A percentile compares a stretch with the other conserved stretches of the same genome.
Conservation (phyloP, 179 eudicot species). For the Spergularia azorica region DNA sequence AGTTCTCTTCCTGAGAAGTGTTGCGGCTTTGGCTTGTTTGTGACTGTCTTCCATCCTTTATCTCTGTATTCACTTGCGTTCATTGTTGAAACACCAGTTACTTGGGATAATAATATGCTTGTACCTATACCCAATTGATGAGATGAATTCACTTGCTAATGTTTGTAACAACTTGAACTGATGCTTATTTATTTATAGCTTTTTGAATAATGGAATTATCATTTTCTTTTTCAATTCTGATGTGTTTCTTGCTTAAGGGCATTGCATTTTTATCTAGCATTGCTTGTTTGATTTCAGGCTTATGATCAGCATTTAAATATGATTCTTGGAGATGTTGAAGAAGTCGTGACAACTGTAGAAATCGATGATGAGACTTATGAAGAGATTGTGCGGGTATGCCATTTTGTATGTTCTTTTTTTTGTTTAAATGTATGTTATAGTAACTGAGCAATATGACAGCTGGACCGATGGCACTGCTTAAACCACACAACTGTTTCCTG, state of each 20-base stretch:
- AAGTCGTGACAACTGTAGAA: slow-evolving; percentile 84
- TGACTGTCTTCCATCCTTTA: no score
- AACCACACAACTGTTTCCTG: neutral
- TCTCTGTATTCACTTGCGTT: no score
- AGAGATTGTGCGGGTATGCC: slow-evolving; percentile 91
- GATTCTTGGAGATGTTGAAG: slow-evolving; percentile 99
- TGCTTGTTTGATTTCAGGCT: slow-evolving; percentile 55
- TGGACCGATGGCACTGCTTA: neutral
- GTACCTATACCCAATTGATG: neutral
- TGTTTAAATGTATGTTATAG: neutral
- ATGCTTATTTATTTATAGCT: neutral
- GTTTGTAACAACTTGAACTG: neutral
- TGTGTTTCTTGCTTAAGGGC: neutral
- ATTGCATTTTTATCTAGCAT: neutral
- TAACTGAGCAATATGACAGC: no score
- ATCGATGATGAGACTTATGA: slow-evolving; percentile 98
- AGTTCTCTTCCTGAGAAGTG: no score
- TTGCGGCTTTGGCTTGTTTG: no score
- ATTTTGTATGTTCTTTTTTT: neutral
- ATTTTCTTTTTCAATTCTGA: neutral
- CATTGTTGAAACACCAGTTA: no score
- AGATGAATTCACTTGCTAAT: neutral
- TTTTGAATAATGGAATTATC: neutral
- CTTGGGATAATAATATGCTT: neutral
- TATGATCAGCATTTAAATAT: slow-evolving; percentile 97